Base-by-base conservation (phyloP, 2,329 filamentous ascomycete species). In the Sarocladium oryzae region DNA sequence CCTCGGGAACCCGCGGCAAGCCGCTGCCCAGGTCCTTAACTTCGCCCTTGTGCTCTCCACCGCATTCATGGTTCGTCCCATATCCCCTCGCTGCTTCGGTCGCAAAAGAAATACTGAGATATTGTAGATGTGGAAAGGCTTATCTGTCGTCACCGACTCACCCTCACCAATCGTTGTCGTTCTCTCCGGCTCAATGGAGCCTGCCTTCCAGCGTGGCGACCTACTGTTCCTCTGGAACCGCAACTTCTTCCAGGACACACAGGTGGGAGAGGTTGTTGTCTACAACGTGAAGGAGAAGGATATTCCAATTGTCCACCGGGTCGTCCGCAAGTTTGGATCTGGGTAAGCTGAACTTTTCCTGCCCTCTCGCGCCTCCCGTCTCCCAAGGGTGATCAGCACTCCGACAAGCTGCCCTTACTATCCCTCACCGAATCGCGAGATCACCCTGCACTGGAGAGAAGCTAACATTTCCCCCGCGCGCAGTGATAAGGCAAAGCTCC, bases 291-390 rank as follows among this genome's bases (percentile, higher is more conserved):
- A 83, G 66, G 90, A 86, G 53, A 99, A 97, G 76, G 88, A 96
- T 58, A 97, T 99, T 56, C 93, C 93, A 26, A 99, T 99, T 69
- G 93, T 99, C 58, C 93, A 99, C 73, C 78, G 93, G 49, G 80
- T 97, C 9, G 86, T 97, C 51, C 81, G 91, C 70, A 84, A 82
- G 64, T 85, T 84, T 64, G 82, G 82, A 20, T 61, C 61, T 26
- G 81, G 81, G 74, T 79, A 63, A 53, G 76, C 67, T 10, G 15
- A 4, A 18, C 30, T 11, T 16, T 37, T 37, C 8, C 35, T 26
- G 28, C 13, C 35, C 35, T 37, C n/a, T n/a, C n/a, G n/a, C n/a
- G 35, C 35, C 16, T 6, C 11, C 35, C 16, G 8, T 37, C 35
- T 6, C 35, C 28, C 28, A 30, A n/a, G n/a, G n/a, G n/a, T n/a